Base-by-base conservation (phyloP, 768 basidiomycete genomes). In the Leccinum variicolor region DNA sequence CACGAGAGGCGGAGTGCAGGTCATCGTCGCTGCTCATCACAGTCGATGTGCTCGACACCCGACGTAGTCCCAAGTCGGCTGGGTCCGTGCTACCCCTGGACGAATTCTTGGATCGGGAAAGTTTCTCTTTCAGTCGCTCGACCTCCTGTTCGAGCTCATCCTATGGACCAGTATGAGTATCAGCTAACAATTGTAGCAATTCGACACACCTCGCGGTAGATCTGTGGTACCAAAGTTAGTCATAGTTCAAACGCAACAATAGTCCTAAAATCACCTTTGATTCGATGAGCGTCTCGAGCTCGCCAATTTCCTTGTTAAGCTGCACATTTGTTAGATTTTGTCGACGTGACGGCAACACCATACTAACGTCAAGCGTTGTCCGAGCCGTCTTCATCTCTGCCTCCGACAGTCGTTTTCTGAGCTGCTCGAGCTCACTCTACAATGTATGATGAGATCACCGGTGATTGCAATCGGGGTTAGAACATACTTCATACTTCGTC, bases 241-340 rank as follows among this genome's bases (percentile, higher is more conserved):
- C 39, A 26, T 29, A n/a, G 10, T 14, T 25, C 23, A 17, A 36
- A 11, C 31, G 21, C 31, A 31, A 21, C 28, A 25, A 4, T 53
- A 4, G 3, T 51, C 26, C 25, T 46, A 14, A 15, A 55, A 73
- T 55, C 59, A 92, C 92, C 84, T 97, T 98, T 54, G 91, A 83
- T 70, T 99, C 96, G n/a, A 98, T 86, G 43, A 99, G 78, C 39
- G 87, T 82, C 72, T 98, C 96, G 19, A 98, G 80, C 69, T 98
- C 94, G 54, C 87, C 84, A 52, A 98, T 89, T 75, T 98, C 94
- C 66, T 93, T 90, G 73, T 92, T 89, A 58, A 94, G 81, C 92
- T 95, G 62, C 43, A 60, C 23, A 51, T 48, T 52, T 34, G 17
- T 60, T 46, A 45, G 52, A 57, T 49, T 46, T 25, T 47, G 11